A percentile compares a stretch with the other conserved stretches of the same genome.
phyloP scores from a whole-genome alignment of 192 early-diverging fungal genomes.

The Gaertneriomyces semiglobifer region DNA sequence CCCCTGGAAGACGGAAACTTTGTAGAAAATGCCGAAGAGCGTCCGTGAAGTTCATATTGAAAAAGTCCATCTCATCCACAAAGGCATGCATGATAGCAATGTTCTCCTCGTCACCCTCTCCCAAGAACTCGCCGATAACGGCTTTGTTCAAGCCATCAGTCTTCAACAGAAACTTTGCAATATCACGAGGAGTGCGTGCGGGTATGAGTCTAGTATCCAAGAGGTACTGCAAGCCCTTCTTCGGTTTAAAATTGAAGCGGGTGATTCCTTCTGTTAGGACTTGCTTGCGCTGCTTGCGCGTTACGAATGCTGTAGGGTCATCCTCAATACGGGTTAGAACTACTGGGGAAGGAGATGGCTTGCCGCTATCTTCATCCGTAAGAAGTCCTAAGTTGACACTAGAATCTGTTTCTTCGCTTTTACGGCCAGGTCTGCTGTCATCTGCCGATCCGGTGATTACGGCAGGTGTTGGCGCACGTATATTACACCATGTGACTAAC shows the following conservation, averaged over 20 bases:
- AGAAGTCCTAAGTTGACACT: slow-evolving; percentile 30
- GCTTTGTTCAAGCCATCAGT: slow-evolving; percentile 84
- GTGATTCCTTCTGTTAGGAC: slow-evolving; percentile 72
- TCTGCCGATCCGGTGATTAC: neutral
- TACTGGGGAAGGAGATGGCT: slow-evolving; percentile 1
- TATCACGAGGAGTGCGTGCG: slow-evolving; percentile 62
- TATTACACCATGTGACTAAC: slow-evolving; percentile 45
- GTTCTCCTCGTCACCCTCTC: slow-evolving; percentile 88
- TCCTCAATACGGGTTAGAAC: slow-evolving; percentile 44
- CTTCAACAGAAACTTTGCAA: slow-evolving; percentile 70
- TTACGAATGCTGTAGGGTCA: slow-evolving; percentile 82
- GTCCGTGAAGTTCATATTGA: slow-evolving; percentile 66
- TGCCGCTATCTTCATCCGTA: slow-evolving; percentile 37
- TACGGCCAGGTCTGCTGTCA: slow-evolving; percentile 23
- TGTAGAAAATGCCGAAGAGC: slow-evolving; percentile 83
- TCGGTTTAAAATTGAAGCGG: slow-evolving; percentile 84
- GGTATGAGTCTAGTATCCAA: slow-evolving; percentile 64
- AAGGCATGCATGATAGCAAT: slow-evolving; percentile 96
- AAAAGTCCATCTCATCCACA: slow-evolving; percentile 86
- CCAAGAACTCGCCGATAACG: slow-evolving; percentile 88
- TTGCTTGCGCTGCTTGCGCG: slow-evolving; percentile 81
- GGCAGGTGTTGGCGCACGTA: neutral
- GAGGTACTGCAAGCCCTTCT: slow-evolving; percentile 79
- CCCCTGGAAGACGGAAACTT: slow-evolving; percentile 86
- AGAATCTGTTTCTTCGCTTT: slow-evolving; percentile 28